Base-by-base conservation (phyloP, 2,329 filamentous ascomycete genomes). In the Tolypocladium ophioglossoides region DNA sequence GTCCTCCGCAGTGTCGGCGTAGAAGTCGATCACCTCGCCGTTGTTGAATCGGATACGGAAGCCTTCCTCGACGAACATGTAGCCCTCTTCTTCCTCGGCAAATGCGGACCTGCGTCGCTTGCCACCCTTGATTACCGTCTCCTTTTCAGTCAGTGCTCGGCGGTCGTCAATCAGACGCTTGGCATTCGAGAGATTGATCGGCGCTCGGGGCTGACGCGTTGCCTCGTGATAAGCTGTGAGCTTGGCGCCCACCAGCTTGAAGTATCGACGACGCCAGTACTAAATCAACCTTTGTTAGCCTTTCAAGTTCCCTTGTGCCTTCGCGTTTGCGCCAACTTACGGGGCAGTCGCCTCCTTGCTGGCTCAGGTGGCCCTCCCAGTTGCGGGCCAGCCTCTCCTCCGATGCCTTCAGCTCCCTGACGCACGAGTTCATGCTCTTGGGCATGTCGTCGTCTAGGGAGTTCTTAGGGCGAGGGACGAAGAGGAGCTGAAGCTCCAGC, bases 41-140 rank as follows among this genome's bases (percentile, higher is more conserved):
- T 99, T 99, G 68, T 89, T 95, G 72, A 99, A 99, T 55, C 92
- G 90, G 68, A 99, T 95, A 41, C 94, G 89, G 85, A 99, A 99
- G 3, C 94, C 94, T 69, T 99, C 94, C 70, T 99, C 94, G 52
- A 99, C 92, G 69, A 99, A 99, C 88, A 96, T 96, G 76, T 99
- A 99, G 44, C 94, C 94, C 68, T 99, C 94, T 72, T 99, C 94
- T 61, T 99, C 94, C 70, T 97, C 94, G 1, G 92, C 91, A 69
- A 99, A 99, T 12, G 89, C 94, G 37, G 91, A 96, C 69, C 95
- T 91, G 54, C 94, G 87, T 46, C 94, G 87, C 62, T 84, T 85
- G 54, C 90, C 89, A 59, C 81, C 82, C 66, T 85, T 88, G 55
- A 86, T 87, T 16, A 80, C 84, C 0, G 86, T 89, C 66, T 95